Conservation (phyloP, 140 eudicot genomes). For the Bidens hawaiensis region DNA sequence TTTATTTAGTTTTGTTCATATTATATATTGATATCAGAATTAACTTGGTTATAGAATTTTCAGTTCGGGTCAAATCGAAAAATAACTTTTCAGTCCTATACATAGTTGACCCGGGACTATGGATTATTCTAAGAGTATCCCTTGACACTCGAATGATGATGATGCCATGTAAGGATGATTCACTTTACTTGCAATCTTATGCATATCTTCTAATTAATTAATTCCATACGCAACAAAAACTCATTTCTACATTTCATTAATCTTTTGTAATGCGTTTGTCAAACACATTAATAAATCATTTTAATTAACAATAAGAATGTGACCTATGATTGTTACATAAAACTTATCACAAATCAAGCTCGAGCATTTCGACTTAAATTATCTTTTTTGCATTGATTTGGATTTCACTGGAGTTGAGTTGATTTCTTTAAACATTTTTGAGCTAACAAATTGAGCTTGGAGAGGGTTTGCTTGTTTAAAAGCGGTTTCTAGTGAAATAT, state of each 20-base stretch:
- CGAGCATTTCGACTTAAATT: not conserved
- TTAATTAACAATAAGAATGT: not conserved
- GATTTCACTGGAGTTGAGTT: no score
- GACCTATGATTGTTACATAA: not conserved
- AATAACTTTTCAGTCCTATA: no score
- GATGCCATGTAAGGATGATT: slow-evolving; percentile 27
- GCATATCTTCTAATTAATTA: slow-evolving; percentile 1
- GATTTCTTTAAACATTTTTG: no score
- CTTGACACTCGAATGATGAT: slow-evolving; percentile 3
- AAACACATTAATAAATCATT: not conserved
- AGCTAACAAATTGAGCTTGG: no score
- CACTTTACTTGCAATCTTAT: slow-evolving; percentile 14
- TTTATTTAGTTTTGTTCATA: no score
- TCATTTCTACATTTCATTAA: not conserved
- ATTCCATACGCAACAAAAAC: slow-evolving; percentile 10
- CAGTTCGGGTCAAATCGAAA: no score
- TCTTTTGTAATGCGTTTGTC: not conserved
- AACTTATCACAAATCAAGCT: not conserved
- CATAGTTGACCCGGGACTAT: no score
- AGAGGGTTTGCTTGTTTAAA: no score
- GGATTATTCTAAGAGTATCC: slow-evolving; percentile 30
- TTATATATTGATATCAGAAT: no score
- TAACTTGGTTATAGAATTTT: no score
- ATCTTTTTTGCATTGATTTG: no score
- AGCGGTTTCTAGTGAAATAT: no score